Conservation (phyloP, 2,329 filamentous ascomycete genomes). For the Lecanoromycetidae sp. region DNA sequence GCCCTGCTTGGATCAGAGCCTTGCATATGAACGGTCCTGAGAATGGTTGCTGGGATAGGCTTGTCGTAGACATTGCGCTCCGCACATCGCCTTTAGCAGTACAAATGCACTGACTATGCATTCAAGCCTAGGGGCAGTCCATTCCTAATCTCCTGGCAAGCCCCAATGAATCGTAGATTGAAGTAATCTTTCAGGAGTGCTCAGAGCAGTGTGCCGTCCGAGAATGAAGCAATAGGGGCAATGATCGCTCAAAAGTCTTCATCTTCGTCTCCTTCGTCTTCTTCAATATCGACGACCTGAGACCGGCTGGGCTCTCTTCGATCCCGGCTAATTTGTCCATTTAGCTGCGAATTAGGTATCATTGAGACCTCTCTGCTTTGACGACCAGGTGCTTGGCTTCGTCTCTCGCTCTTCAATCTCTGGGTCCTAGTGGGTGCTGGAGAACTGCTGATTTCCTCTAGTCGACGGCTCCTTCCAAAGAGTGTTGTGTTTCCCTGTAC, state of each 20-base stretch:
- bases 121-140: no score
- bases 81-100: not conserved
- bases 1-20: not conserved
- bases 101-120: not conserved
- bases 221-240: not conserved
- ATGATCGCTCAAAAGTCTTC: not conserved
- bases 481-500: no score
- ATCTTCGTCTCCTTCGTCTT: conserved; percentile 15
- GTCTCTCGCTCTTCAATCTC: conserved; percentile 7
- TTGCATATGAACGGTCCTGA: no score
- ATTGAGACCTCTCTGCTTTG: conserved; percentile 24
- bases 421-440: not conserved
- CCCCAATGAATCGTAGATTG: not conserved
- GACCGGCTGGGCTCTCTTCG: not conserved
- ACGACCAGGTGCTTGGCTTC: conserved; percentile 6
- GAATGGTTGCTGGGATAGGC: no score
- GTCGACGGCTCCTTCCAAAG: not conserved
- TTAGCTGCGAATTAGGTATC: conserved; percentile 20
- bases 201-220: not conserved
- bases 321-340: not conserved
- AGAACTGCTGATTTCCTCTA: conserved; percentile 9
- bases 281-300: conserved; percentile 5
- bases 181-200: no score
- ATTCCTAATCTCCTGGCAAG: no score
- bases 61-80: no score